Base-by-base conservation (phyloP, 2,329 filamentous ascomycete species). In the Phaeophleospora eucalypticola region DNA sequence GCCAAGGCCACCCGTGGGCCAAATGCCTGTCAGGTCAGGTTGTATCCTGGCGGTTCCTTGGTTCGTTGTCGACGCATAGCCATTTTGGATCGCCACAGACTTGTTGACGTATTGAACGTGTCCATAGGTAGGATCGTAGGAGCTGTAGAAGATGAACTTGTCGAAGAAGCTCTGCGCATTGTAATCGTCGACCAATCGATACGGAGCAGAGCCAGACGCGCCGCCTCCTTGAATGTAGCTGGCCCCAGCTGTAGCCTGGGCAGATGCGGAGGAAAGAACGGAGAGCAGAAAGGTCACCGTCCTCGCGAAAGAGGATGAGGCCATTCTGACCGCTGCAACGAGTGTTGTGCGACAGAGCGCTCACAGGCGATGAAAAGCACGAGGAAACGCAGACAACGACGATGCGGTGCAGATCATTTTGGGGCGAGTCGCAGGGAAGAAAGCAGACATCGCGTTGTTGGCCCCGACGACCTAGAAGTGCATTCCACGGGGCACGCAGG, bases 81-180 rank as follows among this genome's bases (percentile, higher is more conserved):
- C 61, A 50, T 68, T 65, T 2, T 53, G 49, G n/a, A 49, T 39
- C 2, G 68, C 68, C 1, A 68, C 63, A 1, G 59, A 46, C 37
- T 62, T 57, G 52, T 70, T 65, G 16, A 76, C 71, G 54, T 71
- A 76, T 49, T 67, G 60, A 2, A 69, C 66, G 43, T 59, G 58
- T 12, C 60, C 57, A 36, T 58, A 55, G 7, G 65, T 68, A 3
- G 62, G 64, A 49, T 67, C 65, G 12, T 55, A 56, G 3, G 34
- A 47, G 39, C 53, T 60, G 51, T 61, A 65, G 49, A 60, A 68
- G 37, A 60, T 59, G 58, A 66, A 66, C 35, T 66, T 66, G 46
- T 58, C 49, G 54, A 68, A 65, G 51, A 68, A 67, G 36, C 45
- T 52, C 1, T 49, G 40, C n/a, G 59, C 53, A 15, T 51, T 27